Base-by-base conservation (phyloP, 352 stramenopile genomes). In the Pythium scleroteichum region DNA sequence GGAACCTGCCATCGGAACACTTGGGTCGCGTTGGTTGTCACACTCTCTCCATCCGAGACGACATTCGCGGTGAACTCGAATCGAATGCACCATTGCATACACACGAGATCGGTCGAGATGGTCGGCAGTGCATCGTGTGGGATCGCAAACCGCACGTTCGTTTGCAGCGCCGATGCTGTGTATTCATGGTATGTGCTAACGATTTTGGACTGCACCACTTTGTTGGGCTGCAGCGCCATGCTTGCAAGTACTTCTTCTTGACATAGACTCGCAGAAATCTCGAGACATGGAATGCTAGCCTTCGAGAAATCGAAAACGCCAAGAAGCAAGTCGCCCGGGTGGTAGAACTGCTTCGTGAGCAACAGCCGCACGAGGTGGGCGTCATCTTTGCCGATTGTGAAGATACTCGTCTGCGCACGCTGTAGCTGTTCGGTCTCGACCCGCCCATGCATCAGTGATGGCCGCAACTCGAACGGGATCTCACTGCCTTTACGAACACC, bases 301-400 rank as follows among this genome's bases (percentile, higher is more conserved):
- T 66, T 56, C 20, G 67, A 71, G 39, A 89, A 89, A 69, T 89
- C 79, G 49, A 89, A 84, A 0, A 82, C 64, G 20, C 78, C 75
- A 16, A 89, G 64, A 9, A 89, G 24, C 26, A 79, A 58, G 22
- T 89, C 79, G 5, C 79, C 79, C 17, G 79, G 77, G n/a, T 82
- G 71, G 66, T 85, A 87, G 35, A 69, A 81, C 56, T 89, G 79
- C 57, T 89, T 89, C 20, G 71, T 75, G 16, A 89, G 60, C 41
- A 84, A 51, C 61, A 89, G 76, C 6, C 70, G 71, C 32, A 89
- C 79, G 39, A 89, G 69, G 41, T 89, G 79, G 32, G 69, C 75
- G 26, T 68, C 75, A 45, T 85, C 74, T 59, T 87, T 83, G 50
- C 79, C 75, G 52, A 89, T 89, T n/a, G 79, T 89, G 45, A 83